A percentile compares a stretch with the other conserved stretches of the same genome.
Evolutionary conservation across 805 yeast genomes (phyloP).

Genomic region (Isabelozyma heimii): DNA sequence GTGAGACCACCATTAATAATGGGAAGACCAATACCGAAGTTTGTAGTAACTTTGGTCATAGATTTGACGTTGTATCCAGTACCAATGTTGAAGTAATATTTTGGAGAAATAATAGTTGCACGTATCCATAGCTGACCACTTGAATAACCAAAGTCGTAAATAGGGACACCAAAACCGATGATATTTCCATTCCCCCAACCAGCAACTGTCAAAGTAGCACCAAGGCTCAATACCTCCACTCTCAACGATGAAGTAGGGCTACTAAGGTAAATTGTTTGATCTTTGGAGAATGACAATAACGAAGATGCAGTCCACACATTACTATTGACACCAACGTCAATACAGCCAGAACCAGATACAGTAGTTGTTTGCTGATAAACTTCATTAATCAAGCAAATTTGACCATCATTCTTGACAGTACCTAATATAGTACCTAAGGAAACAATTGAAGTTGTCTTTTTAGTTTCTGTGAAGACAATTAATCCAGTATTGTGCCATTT

Average conservation of each 20-base stretch:
- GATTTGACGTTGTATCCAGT: neutral
- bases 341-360: slow-evolving; percentile 26
- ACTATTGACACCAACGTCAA: slow-evolving; percentile 12
- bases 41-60: neutral
- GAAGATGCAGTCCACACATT: slow-evolving; percentile 4
- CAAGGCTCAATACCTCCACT: slow-evolving; percentile 9
- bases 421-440: slow-evolving; percentile 4
- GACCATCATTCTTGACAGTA: slow-evolving; percentile 17
- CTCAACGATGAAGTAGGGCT: slow-evolving; percentile 8
- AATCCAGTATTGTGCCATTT: slow-evolving; percentile 8
- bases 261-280: slow-evolving; percentile 15
- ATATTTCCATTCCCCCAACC: slow-evolving; percentile 28
- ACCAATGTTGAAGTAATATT: neutral
- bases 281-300: slow-evolving; percentile 2
- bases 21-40: neutral
- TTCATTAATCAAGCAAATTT: slow-evolving; percentile 22
- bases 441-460: neutral
- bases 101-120: neutral
- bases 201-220: slow-evolving; percentile 18
- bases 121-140: neutral
- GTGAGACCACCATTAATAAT: neutral
- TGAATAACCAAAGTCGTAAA: slow-evolving; percentile 5
- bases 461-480: slow-evolving; percentile 4
- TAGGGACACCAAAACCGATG: slow-evolving; percentile 19
- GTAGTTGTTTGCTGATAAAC: slow-evolving; percentile 17